phyloP scores from a whole-genome alignment of 2,329 filamentous ascomycete species.

The Parastagonospora nodorum region DNA sequence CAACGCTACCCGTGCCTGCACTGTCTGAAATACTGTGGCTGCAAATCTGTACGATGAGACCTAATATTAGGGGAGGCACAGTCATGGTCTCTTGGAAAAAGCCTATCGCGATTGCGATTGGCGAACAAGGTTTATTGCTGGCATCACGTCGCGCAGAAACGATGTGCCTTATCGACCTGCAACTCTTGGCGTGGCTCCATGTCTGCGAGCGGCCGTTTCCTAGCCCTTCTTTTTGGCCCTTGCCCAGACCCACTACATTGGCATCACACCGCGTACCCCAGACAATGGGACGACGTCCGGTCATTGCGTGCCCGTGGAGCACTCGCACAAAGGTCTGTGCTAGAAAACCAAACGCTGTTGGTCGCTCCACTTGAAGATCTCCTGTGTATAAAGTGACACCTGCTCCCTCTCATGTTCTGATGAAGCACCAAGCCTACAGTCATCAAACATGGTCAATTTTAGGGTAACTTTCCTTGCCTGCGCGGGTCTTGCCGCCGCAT shows the following conservation, averaged over 20 bases:
- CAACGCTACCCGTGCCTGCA: background rate
- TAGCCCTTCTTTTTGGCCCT: background rate
- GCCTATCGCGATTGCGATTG: background rate
- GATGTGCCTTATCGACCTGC: background rate
- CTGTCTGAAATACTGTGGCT: background rate
- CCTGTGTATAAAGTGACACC: slow-evolving; percentile 19
- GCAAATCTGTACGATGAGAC: no score
- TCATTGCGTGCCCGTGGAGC: slow-evolving; percentile 4
- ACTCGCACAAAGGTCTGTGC: background rate
- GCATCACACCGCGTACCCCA: background rate
- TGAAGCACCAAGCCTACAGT: background rate
- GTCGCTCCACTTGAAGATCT: background rate
- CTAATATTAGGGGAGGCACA: no score
- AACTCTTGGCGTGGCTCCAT: no score
- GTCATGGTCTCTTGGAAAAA: no score
- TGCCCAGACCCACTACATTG: slow-evolving; percentile 2
- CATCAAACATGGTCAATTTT: slow-evolving; percentile 30
- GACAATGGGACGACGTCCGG: background rate
- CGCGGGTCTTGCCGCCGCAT: slow-evolving; percentile 25
- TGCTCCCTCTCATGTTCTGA: background rate
- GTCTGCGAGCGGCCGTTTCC: background rate
- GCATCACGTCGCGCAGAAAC: no score
- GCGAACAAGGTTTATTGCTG: background rate
- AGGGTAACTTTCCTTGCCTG: slow-evolving; percentile 29
- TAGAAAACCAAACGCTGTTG: background rate